These are phyloP conservation scores for Carex parvula DNA, from an alignment of 176 grass and related monocot species.

Conservation along the genomic window DNA sequence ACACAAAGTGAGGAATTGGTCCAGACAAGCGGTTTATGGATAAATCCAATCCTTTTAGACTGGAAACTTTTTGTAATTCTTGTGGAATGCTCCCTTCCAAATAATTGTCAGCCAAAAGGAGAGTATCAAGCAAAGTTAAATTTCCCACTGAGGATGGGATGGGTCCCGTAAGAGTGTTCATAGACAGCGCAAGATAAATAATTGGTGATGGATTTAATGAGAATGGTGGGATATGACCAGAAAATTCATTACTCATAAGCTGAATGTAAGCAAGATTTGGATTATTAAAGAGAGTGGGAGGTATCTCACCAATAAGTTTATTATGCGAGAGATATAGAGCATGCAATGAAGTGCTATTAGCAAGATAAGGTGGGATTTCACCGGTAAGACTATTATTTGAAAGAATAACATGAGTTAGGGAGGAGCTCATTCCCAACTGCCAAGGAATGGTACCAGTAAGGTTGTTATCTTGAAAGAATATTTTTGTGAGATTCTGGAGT, in stretches of 20 bases:
- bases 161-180: slow-evolving; percentile 33
- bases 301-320: slow-evolving; percentile 39
- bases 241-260: slow-evolving; percentile 31
- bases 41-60: slow-evolving; percentile 21
- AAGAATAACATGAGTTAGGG: slow-evolving; percentile 27
- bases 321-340: slow-evolving; percentile 34
- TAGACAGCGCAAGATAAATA: slow-evolving; percentile 12
- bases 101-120: slow-evolving; percentile 26
- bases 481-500: slow-evolving; percentile 22
- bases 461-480: slow-evolving; percentile 24
- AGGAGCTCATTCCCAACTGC: slow-evolving; percentile 33
- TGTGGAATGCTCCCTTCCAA: slow-evolving; percentile 48
- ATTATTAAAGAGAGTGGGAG: slow-evolving; percentile 32
- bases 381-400: slow-evolving; percentile 32
- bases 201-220: slow-evolving; percentile 10
- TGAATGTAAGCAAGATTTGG: slow-evolving; percentile 19
- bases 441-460: slow-evolving; percentile 38
- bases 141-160: slow-evolving; percentile 44
- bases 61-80: slow-evolving; percentile 22
- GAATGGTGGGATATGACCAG: slow-evolving; percentile 34
- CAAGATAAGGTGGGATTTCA: slow-evolving; percentile 35
- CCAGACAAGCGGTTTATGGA: slow-evolving; percentile 39
- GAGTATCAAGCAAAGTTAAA: slow-evolving; percentile 25
- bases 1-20: slow-evolving; percentile 16
- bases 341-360: slow-evolving; percentile 33